A percentile compares a stretch with the other conserved stretches of the same genome.
These are phyloP conservation scores for Colletotrichum sp. DNA, from an alignment of 2,329 filamentous ascomycete genomes.

Conservation along the genomic window DNA sequence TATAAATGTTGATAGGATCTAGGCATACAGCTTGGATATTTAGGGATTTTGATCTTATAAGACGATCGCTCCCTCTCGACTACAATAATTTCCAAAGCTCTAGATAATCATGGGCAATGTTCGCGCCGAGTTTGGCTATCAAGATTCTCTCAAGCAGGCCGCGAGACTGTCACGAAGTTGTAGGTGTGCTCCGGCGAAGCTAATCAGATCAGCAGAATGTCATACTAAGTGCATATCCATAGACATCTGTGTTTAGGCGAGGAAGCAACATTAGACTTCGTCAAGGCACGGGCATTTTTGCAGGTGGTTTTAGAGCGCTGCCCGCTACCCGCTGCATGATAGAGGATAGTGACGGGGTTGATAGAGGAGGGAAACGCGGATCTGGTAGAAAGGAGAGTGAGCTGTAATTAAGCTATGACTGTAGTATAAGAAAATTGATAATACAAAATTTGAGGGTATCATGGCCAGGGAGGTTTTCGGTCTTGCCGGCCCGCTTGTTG, in stretches of 20 bases:
- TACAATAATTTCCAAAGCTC: not conserved
- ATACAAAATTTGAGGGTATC: not conserved
- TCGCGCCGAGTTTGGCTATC: not conserved
- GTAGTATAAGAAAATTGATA: not conserved
- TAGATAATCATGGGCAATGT: not conserved
- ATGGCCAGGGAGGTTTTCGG: not conserved
- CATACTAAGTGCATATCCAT: not conserved
- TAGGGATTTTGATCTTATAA: rapidly evolving
- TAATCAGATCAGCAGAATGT: not conserved
- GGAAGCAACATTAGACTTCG: rapidly evolving
- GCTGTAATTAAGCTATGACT: not conserved
- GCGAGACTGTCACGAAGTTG: not conserved
- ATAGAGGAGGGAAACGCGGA: not conserved
- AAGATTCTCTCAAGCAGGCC: not conserved
- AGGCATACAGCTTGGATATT: not conserved
- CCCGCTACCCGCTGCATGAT: not conserved
- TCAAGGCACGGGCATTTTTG: not conserved
- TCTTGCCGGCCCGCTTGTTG: not conserved
- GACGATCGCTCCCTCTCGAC: not conserved
- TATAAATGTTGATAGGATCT: not conserved
- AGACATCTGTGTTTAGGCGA: rapidly evolving
- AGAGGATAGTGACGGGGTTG: no score
- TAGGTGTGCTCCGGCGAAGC: not conserved
- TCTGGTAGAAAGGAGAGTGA: not conserved
- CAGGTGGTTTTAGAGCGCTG: not conserved